Base-by-base conservation (phyloP, 1,284 basidiomycete genomes). In the Ustilago trichophora region DNA sequence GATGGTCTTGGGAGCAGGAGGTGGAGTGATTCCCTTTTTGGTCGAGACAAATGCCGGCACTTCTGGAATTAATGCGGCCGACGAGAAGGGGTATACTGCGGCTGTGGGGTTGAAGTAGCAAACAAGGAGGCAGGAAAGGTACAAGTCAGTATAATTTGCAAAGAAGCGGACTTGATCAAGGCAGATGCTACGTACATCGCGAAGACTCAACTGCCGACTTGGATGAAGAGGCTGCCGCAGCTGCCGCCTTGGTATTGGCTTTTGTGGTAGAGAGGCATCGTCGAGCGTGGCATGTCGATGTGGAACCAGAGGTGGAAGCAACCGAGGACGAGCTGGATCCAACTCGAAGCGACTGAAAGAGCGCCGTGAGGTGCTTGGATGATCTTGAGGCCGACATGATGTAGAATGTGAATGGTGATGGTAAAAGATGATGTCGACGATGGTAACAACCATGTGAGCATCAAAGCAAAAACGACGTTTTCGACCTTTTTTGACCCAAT, bases 61-160 rank as follows among this genome's bases (percentile, higher is more conserved):
- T 0, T 58, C 43, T 3, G 70, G 72, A 7, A 69, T 53, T 2
- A 73, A 38, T 6, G 75, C 73, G 11, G 71, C 50, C 22, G 67
- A 58, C 6, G 77, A 73, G 44, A 72, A 77, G 2, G 73, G 76
- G 33, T 68, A 68, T 22, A 27, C 21, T 36, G 56, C 33, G n/a
- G 63, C 62, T 65, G 41, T 40, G 31, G 35, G 5, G n/a, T n/a
- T n/a, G n/a, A n/a, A n/a, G n/a, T n/a, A n/a, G n/a, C n/a, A n/a
- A n/a, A n/a, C n/a, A n/a, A n/a, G n/a, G n/a, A n/a, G n/a, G n/a
- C n/a, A n/a, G n/a, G n/a, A n/a, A n/a, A n/a, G n/a, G n/a, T n/a
- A n/a, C n/a, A n/a, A n/a, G n/a, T n/a, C n/a, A n/a, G n/a, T n/a
- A n/a, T n/a, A n/a, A 29, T 21, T 4, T n/a, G 31, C 19, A 3